These are phyloP conservation scores for Lachancea fermentati DNA, from an alignment of 805 yeast species.

Conservation along the genomic window DNA sequence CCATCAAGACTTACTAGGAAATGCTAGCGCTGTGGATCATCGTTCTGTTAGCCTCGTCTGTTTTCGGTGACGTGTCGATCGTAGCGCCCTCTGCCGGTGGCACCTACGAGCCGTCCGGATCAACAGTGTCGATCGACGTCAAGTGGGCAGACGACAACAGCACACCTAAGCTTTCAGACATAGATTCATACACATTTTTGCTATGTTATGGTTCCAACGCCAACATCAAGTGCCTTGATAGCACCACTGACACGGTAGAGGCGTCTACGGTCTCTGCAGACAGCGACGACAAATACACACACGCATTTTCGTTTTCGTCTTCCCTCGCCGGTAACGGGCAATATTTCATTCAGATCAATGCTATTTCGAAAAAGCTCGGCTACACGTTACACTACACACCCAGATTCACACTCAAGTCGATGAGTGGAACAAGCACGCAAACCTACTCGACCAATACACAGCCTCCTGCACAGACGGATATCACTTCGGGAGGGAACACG, in stretches of 20 bases:
- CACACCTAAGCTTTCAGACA: constrained; percentile 41
- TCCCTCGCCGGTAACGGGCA: constrained; percentile 54
- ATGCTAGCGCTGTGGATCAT: neutral
- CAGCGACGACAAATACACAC: constrained; percentile 26
- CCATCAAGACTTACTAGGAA: neutral
- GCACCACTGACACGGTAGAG: constrained; percentile 28
- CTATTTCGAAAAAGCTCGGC: constrained; percentile 36
- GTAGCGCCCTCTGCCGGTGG: constrained; percentile 21
- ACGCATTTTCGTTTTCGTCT: constrained; percentile 41
- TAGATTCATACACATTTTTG: constrained; percentile 42
- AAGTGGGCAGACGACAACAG: constrained; percentile 56
- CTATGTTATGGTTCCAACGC: constrained; percentile 66
- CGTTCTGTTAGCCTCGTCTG: constrained; percentile 6
- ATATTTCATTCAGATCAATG: constrained; percentile 67
- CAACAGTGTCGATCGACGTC: constrained; percentile 27
- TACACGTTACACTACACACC: constrained; percentile 60
- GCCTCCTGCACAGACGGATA: constrained; percentile 37
- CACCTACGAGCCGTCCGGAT: constrained; percentile 21
- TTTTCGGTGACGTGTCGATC: constrained; percentile 21
- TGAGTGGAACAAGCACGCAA: constrained; percentile 61
- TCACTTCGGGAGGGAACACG: constrained; percentile 33
- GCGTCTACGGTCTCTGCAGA: constrained; percentile 24
- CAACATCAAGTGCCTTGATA: constrained; percentile 38
- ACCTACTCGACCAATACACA: constrained; percentile 42
- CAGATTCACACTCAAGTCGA: constrained; percentile 59